phyloP scores from a whole-genome alignment of 768 basidiomycete species.

The Leccinum pellstonianum region DNA sequence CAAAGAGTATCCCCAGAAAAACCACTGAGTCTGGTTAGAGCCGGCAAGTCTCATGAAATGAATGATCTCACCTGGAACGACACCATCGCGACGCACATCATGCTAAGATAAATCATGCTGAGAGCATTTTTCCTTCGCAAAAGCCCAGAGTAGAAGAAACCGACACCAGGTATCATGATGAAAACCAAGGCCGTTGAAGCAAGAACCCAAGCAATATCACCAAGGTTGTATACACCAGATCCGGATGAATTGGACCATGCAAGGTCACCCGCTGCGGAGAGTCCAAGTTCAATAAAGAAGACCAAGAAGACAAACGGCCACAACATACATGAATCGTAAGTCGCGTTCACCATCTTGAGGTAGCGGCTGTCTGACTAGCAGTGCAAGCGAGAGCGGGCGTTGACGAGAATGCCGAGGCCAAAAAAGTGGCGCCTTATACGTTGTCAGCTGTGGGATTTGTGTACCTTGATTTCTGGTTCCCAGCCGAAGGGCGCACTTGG shows the following conservation, averaged over 20 bases:
- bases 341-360: conserved; percentile 42
- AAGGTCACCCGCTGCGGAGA: conserved; percentile 39
- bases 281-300: not conserved
- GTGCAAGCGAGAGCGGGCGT: conserved; percentile 3
- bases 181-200: conserved; percentile 77
- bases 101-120: conserved; percentile 80
- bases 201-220: conserved; percentile 71
- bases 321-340: conserved; percentile 41
- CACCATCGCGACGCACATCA: conserved; percentile 75
- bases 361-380: not conserved
- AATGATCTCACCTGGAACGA: conserved; percentile 80
- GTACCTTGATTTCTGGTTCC: conserved; percentile 9
- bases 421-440: conserved; percentile 16
- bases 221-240: conserved; percentile 50
- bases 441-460: conserved; percentile 17
- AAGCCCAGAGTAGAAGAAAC: conserved; percentile 89
- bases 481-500: conserved; percentile 7
- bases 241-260: conserved; percentile 22
- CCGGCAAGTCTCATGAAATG: conserved; percentile 9
- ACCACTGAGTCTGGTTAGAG: conserved; percentile 59
- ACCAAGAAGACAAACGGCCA: too few species aligned
- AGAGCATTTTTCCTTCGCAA: conserved; percentile 92
- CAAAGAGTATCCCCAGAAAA: conserved; percentile 96
- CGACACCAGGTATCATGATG: conserved; percentile 84
- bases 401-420: not conserved